Conservation (phyloP, 441 rosid species). For the Geranium incanum region DNA sequence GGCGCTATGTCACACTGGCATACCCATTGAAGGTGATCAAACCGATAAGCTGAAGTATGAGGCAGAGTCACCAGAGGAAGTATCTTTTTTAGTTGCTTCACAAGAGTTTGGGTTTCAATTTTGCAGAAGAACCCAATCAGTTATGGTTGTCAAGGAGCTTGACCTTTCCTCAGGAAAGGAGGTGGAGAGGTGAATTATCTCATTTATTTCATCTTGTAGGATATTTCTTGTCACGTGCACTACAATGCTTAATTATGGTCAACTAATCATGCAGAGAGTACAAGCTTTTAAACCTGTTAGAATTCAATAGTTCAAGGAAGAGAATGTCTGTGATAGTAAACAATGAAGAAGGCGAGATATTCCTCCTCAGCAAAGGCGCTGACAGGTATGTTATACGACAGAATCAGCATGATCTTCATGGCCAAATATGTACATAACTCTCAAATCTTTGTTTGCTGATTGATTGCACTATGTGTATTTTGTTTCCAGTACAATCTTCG, state of each 20-base stretch:
- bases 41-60: slow-evolving; percentile 50
- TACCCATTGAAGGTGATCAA: slow-evolving; percentile 48
- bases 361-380: slow-evolving; percentile 88
- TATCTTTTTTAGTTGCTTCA: slow-evolving; percentile 60
- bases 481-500: slow-evolving; percentile 72
- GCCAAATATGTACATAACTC: background rate
- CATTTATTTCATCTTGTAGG: background rate
- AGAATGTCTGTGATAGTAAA: slow-evolving; percentile 79
- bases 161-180: slow-evolving; percentile 34
- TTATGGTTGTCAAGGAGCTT: slow-evolving; percentile 44
- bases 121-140: slow-evolving; percentile 58
- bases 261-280: slow-evolving; percentile 45
- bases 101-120: slow-evolving; percentile 70
- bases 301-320: slow-evolving; percentile 68
- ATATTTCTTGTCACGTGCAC: slow-evolving; percentile 6
- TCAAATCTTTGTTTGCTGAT: background rate
- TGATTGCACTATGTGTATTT: background rate
- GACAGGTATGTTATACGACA: slow-evolving; percentile 44
- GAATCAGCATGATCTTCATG: background rate
- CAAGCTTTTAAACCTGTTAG: slow-evolving; percentile 66
- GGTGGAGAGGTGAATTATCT: slow-evolving; percentile 43
- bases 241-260: slow-evolving; percentile 14
- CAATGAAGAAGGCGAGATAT: slow-evolving; percentile 52
- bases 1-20: slow-evolving; percentile 71
- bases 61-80: slow-evolving; percentile 92